Percentiles rank a stretch among this genome's conserved stretches.
phyloP scores from a whole-genome alignment of 345 rosid genomes.

The Kernera saxatilis region DNA sequence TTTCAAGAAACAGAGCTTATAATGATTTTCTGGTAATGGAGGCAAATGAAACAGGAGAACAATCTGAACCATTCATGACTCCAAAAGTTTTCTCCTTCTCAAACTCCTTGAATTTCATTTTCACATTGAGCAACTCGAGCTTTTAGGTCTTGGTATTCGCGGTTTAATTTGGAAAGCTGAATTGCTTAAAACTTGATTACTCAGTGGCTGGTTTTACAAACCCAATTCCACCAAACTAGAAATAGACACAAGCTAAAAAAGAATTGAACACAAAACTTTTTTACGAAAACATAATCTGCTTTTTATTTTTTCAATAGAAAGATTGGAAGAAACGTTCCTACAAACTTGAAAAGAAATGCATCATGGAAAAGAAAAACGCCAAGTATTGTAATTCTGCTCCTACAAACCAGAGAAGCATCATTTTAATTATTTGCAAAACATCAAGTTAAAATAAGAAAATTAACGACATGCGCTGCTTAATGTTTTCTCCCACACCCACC shows the following conservation, averaged over 20 bases:
- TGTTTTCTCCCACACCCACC: background rate
- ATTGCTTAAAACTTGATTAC: too few relatives aligned
- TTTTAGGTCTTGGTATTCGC: constrained; percentile 76
- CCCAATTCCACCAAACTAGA: background rate
- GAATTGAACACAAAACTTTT: too few relatives aligned
- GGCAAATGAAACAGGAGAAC: constrained; percentile 22
- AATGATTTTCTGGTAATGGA: constrained; percentile 66
- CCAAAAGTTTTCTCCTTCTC: constrained; percentile 30
- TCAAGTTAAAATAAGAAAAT: too few relatives aligned
- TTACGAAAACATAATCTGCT: too few relatives aligned
- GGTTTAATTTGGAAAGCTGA: constrained; percentile 46
- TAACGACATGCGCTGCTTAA: too few relatives aligned
- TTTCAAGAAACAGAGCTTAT: constrained; percentile 56
- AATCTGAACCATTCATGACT: constrained; percentile 8
- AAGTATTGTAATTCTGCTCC: background rate
- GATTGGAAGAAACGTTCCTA: too few relatives aligned
- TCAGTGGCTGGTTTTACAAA: background rate
- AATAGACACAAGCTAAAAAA: background rate
- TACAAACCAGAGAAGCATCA: too few relatives aligned
- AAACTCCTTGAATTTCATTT: constrained; percentile 62
- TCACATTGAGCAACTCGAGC: constrained; percentile 66
- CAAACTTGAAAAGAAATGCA: too few relatives aligned
- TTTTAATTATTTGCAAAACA: too few relatives aligned
- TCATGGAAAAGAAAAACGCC: too few relatives aligned
- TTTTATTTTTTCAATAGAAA: too few relatives aligned